Evolutionary conservation across 306 rosid species (phyloP).

Genomic region (Sphenostylis stenocarpa): DNA sequence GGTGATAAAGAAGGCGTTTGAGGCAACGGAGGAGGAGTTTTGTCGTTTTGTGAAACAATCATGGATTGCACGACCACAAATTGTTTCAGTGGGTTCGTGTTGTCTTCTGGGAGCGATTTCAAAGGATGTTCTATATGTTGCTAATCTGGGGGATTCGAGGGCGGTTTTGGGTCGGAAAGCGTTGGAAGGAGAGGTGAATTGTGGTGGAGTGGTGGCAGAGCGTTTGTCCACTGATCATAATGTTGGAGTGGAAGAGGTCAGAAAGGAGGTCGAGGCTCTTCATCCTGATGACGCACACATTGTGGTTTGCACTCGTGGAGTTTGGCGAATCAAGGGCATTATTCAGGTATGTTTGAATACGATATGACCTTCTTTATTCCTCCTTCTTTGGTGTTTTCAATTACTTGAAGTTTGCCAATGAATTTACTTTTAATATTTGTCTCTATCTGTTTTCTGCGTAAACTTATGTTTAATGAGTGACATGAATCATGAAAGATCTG

Average conservation of each 20-base stretch:
- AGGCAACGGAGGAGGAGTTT: constrained; percentile 62
- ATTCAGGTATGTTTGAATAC: constrained; percentile 51
- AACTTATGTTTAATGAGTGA: background rate
- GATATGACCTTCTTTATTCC: background rate
- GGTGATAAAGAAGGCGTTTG: constrained; percentile 63
- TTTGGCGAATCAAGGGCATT: constrained; percentile 80
- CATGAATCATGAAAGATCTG: background rate
- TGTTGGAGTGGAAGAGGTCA: constrained; percentile 64
- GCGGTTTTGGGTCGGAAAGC: constrained; percentile 64
- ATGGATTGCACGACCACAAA: constrained; percentile 51
- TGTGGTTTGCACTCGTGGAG: constrained; percentile 54
- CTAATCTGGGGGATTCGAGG: constrained; percentile 75
- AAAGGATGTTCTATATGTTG: constrained; percentile 52
- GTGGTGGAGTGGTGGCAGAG: constrained; percentile 50
- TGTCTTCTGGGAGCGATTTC: constrained; percentile 68
- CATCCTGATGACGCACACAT: constrained; percentile 72
- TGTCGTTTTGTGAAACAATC: constrained; percentile 53
- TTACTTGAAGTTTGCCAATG: background rate
- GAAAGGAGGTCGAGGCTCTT: constrained; percentile 69
- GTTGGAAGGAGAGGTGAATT: constrained; percentile 20
- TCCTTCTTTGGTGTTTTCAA: background rate
- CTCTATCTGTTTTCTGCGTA: background rate
- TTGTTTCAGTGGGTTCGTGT: constrained; percentile 72
- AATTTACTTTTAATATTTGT: background rate
- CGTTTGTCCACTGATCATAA: constrained; percentile 72